Base-by-base conservation (phyloP, 2,329 filamentous ascomycete genomes). In the Cladosporium sp. region DNA sequence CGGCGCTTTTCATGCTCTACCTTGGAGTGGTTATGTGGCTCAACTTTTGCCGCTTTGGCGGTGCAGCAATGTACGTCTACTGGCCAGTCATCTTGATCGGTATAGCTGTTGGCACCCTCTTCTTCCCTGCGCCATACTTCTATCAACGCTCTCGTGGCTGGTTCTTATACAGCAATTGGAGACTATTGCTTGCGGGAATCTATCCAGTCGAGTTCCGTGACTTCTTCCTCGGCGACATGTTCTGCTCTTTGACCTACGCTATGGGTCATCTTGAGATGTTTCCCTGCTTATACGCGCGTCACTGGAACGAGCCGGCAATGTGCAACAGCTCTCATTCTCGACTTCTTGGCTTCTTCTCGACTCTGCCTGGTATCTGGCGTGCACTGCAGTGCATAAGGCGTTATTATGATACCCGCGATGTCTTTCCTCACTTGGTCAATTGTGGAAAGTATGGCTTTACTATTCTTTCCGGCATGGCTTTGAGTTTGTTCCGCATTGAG, bases 191-290 rank as follows among this genome's bases (percentile, higher is more conserved):
- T 49, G 90, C 93, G 13, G 92, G 92, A 3, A 71, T 96, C 19
- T 97, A 95, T 68, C 91, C 91, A 1, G 94, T 99, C 50, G 93
- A 97, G 71, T 99, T 97, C 71, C 85, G 92, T 58, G 94, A 99
- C 73, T 97, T 99, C 75, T 97, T 97, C 73, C 81, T 97, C 0
- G 94, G 94, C 53, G 94, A 99, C 71, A 97, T 97, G 80, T 96
- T 96, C 73, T 97, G 93, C 74, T 97, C 94, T 2, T 79, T 96
- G 57, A 96, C 92, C 5, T 99, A 99, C 73, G 83, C 88, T 15
- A 90, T 90, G 74, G 88, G 90, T 60, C 97, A 97, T 68, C 82
- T 96, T 37, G 90, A 91, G 65, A 78, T 97, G 0, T 97, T 97
- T 76, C 97, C 96, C 73, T 99, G 94, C 70, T 79, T 97, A 1